Conservation (phyloP, 306 rosid species). For the Vigna trinervia region DNA sequence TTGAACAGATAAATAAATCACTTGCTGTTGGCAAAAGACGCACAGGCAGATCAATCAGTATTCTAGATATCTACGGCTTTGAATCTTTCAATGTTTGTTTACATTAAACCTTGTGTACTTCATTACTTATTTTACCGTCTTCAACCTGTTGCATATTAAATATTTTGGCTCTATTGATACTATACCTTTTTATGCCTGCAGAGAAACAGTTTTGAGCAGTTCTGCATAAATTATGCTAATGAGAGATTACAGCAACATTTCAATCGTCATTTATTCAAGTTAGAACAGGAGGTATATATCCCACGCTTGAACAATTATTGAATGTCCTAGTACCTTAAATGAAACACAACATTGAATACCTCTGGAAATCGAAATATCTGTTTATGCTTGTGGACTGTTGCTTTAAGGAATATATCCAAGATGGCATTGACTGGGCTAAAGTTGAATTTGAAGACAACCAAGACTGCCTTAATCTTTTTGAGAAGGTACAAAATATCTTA, state of each 20-base stretch:
- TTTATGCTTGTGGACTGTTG: slow-evolving; percentile 28
- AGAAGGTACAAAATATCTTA: slow-evolving; percentile 62
- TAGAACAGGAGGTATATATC: slow-evolving; percentile 88
- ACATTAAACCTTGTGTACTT: neutral
- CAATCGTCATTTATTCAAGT: slow-evolving; percentile 95
- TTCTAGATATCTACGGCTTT: slow-evolving; percentile 95
- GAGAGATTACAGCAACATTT: slow-evolving; percentile 96
- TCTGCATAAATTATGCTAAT: slow-evolving; percentile 69
- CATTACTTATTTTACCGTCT: neutral
- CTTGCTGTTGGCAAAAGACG: slow-evolving; percentile 95
- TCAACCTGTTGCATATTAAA: slow-evolving; percentile 34
- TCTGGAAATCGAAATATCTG: slow-evolving; percentile 15
- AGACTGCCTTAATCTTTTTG: slow-evolving; percentile 87
- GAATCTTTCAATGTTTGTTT: slow-evolving; percentile 74
- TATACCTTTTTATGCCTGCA: slow-evolving; percentile 43
- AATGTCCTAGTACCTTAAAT: slow-evolving; percentile 1
- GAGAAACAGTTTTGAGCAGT: slow-evolving; percentile 96
- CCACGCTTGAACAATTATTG: slow-evolving; percentile 20
- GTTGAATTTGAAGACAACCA: slow-evolving; percentile 97
- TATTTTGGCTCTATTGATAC: slow-evolving; percentile 32
- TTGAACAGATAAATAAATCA: slow-evolving; percentile 91
- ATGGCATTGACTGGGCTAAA: slow-evolving; percentile 94
- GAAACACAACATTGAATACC: slow-evolving; percentile 10
- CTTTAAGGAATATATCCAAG: slow-evolving; percentile 84
- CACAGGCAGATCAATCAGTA: slow-evolving; percentile 95